Base-by-base conservation (phyloP, 495 filamentous ascomycete genomes). In the Acidiella bohemica region DNA sequence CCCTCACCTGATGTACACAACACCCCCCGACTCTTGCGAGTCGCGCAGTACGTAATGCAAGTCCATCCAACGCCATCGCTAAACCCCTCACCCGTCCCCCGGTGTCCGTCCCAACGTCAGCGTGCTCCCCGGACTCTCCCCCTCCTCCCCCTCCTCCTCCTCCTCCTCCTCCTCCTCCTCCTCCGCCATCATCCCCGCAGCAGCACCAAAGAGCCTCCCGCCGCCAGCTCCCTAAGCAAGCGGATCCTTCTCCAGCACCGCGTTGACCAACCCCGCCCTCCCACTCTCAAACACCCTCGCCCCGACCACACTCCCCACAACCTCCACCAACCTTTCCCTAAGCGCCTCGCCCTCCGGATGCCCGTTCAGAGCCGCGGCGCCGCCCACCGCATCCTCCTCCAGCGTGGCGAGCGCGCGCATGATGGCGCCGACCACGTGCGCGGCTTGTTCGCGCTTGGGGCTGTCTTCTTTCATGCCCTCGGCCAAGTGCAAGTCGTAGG, bases 401-500 rank as follows among this genome's bases (percentile, higher is more conserved):
- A 64, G 25, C 12, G 20, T 32, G 27, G 54, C 44, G 19, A 62
- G 36, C 5, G 39, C 53, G 21, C 35, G 28, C 19, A 62, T 14
- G 4, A 62, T 49, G 5, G 54, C 56, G 4, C 19, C 34, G 10
- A 61, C 32, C 11, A 64, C 59, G 21, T 46, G 42, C 26, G 59
- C 58, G 16, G 54, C 59, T 41, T 55, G 53, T 36, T 53, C 47
- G 16, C 33, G 33, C 32, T 58, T 57, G n/a, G n/a, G n/a, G 23
- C 20, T 33, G 16, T 44, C 38, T 41, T 64, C 61, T 9, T 42
- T 51, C 12, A 58, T 12, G 0, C 42, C 82, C 13, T 81, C 79
- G 40, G 72, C 66, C 12, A 94, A 62, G 27, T 46, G 35, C 0
- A 65, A 67, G 39, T 90, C 81, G 51, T 87, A 93, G 3, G 78